Evolutionary conservation across 805 yeast genomes (phyloP).

Genomic region (Priceomyces fermenticarens): DNA sequence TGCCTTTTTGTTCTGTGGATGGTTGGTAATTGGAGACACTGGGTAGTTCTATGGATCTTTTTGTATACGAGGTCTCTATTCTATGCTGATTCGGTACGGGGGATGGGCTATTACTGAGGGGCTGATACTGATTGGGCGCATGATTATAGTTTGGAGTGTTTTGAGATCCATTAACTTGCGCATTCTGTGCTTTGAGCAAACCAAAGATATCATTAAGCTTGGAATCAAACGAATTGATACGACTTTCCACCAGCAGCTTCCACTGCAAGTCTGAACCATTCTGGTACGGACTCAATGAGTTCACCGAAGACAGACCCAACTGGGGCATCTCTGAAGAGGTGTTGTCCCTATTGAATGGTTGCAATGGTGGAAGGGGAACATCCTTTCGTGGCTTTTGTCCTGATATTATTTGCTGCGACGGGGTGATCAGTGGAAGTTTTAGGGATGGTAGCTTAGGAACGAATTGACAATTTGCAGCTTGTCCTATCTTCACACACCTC

Average conservation of each 20-base stretch:
- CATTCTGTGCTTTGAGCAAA: constrained; percentile 23
- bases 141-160: constrained; percentile 12
- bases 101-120: too few species aligned
- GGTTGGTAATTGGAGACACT: too few species aligned
- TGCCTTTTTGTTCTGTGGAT: too few species aligned
- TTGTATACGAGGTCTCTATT: too few species aligned
- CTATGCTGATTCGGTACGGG: too few species aligned
- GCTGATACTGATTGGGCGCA: not conserved
- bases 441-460: constrained; percentile 51
- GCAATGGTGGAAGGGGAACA: constrained; percentile 14
- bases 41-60: too few species aligned
- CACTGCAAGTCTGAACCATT: constrained; percentile 19
- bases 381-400: constrained; percentile 4
- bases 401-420: not conserved
- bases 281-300: not conserved
- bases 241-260: constrained; percentile 33
- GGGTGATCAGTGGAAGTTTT: constrained; percentile 22
- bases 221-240: constrained; percentile 33
- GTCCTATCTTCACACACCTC: constrained; percentile 50
- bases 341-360: constrained; percentile 7
- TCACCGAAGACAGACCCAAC: not conserved
- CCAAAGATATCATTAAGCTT: constrained; percentile 38
- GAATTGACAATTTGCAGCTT: constrained; percentile 49
- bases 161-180: constrained; percentile 24
- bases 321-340: too few species aligned